Evolutionary conservation across 2,329 filamentous ascomycete species (phyloP), one percentile per base, ranked within the genome.

Genomic region (Fusarium sp.): DNA sequence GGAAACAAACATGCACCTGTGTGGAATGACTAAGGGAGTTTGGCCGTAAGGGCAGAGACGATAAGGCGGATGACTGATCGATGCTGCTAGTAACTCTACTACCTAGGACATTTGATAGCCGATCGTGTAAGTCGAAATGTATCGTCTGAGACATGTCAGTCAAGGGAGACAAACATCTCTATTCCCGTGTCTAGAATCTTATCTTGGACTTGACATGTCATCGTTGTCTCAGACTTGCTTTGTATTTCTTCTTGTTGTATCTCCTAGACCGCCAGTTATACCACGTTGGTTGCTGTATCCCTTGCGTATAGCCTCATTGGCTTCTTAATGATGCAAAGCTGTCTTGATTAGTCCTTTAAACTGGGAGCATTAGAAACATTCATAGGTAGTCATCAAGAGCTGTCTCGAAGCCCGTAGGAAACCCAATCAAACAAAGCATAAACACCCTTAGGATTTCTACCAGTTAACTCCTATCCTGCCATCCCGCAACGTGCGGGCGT

Each of bases 401-500:
- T 59, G 69, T 72, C 64, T 68, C 52, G 33, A 15, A 55, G 57
- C 20, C 32, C 60, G 55, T 72, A 66, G 26, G 11, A 37, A 37
- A 45, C 3, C 69, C 64, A 71, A 72, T 72, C 56, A 62, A 10
- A 13, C 44, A 42, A 32, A 15, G 44, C 17, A 14, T 12, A 38
- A 23, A 27, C 30, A 60, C 40, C 32, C 71, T 58, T 42, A 40
- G 27, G 52, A 52, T 60, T 54, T 49, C 63, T 20, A 37, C 17
- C 45, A 38, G 35, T 53, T 53, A 50, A 54, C 57, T 62, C 59
- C 37, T 30, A 60, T 65, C 64, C 69, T 73, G 71, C 60, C 64
- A 72, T 76, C 49, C 30, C 54, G 27, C 73, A 73, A 72, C 70
- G 56, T 72, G 71, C 73, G 71, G 64, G 67, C 62, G 71, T 67